phyloP scores from a whole-genome alignment of 2,329 filamentous ascomycete genomes.

The Claviceps humidiphila region DNA sequence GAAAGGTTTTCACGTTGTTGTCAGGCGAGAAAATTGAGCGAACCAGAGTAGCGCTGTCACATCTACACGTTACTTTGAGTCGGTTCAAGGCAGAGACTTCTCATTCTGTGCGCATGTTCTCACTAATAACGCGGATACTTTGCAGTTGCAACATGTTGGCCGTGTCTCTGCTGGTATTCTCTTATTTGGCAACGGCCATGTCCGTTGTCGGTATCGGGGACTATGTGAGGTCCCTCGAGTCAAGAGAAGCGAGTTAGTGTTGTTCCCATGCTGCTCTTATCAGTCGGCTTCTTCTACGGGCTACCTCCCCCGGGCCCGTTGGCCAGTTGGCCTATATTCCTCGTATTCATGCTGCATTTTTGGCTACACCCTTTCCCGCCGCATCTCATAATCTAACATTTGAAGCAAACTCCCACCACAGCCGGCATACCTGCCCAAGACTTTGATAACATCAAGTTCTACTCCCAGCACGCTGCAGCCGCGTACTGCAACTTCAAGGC shows the following conservation, averaged over 20 bases:
- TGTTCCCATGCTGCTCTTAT: conserved; percentile 4
- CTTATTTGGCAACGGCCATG: conserved; percentile 14
- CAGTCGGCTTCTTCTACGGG: not conserved
- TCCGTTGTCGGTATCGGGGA: conserved; percentile 13
- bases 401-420: not conserved
- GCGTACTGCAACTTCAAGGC: conserved; percentile 39
- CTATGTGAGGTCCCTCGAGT: conserved; percentile 16
- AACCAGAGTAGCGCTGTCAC: not conserved
- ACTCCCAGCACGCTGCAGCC: conserved; percentile 36
- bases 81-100: not conserved
- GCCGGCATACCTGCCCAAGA: conserved; percentile 13
- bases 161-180: conserved; percentile 14
- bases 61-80: not conserved
- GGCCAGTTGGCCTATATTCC: conserved; percentile 12
- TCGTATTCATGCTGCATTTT: not conserved
- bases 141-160: conserved; percentile 10
- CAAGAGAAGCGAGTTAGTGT: conserved; percentile 11
- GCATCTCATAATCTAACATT: not conserved
- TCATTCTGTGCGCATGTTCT: not conserved
- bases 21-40: not conserved
- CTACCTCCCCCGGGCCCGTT: not conserved
- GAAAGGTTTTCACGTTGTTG: not conserved
- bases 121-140: not conserved
- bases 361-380: not conserved
- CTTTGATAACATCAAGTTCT: conserved; percentile 28